Evolutionary conservation across 2,329 filamentous ascomycete species (phyloP).

Genomic region (Ambrosiella beaveri): DNA sequence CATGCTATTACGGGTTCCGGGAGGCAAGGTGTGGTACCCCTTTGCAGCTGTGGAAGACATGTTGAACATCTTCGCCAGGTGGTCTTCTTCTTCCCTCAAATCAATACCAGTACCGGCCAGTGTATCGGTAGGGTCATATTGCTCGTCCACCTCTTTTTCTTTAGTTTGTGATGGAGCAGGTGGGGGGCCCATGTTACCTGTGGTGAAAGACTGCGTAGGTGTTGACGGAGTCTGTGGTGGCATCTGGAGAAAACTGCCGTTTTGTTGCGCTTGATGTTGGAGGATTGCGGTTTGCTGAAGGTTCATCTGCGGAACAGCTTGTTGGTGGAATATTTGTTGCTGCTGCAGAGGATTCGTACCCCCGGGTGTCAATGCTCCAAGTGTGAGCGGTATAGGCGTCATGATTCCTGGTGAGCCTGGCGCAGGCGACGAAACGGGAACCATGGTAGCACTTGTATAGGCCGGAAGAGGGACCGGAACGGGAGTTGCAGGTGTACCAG

Average conservation of each 20-base stretch:
- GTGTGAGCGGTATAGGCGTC: slow-evolving; percentile 7
- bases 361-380: not conserved
- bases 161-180: slow-evolving; percentile 21
- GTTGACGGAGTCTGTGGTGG: slow-evolving; percentile 3
- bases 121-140: slow-evolving; percentile 68
- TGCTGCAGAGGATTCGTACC: slow-evolving; percentile 1
- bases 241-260: not conserved
- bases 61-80: slow-evolving; percentile 40
- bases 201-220: slow-evolving; percentile 2
- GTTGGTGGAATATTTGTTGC: slow-evolving; percentile 8
- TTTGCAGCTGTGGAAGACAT: not conserved
- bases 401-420: slow-evolving; percentile 9
- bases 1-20: slow-evolving; percentile 38
- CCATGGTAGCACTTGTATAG: slow-evolving; percentile 16
- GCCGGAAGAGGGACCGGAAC: slow-evolving; percentile 9
- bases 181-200: slow-evolving; percentile 37
- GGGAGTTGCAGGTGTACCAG: slow-evolving; percentile 5
- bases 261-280: slow-evolving; percentile 7
- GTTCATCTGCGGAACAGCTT: slow-evolving; percentile 5
- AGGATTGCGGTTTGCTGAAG: slow-evolving; percentile 7
- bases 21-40: slow-evolving; percentile 17
- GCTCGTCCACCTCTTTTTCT: slow-evolving; percentile 44
- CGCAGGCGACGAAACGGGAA: slow-evolving; percentile 12
- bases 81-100: slow-evolving; percentile 71
- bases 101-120: slow-evolving; percentile 74